A percentile compares a stretch with the other conserved stretches of the same genome.
Evolutionary conservation across 2,329 filamentous ascomycete species (phyloP).

Genomic region (Beauveria sp.): DNA sequence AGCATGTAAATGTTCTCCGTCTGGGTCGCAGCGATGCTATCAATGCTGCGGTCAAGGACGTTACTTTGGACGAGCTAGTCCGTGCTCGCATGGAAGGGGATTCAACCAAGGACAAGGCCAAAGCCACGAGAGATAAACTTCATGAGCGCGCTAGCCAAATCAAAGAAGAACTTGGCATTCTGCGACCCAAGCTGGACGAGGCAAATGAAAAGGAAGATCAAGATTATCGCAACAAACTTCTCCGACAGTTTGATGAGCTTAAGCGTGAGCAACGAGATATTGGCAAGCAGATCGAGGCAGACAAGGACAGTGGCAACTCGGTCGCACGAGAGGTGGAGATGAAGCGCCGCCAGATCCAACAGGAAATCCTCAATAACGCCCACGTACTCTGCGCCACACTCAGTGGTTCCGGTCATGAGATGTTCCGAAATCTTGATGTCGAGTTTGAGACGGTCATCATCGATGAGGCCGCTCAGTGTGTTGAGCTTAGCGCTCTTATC

Average conservation of each 20-base stretch:
- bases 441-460: slow-evolving; percentile 99
- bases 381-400: slow-evolving; percentile 93
- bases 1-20: slow-evolving; percentile 80
- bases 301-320: slow-evolving; percentile 78
- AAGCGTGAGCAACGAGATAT: slow-evolving; percentile 68
- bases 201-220: slow-evolving; percentile 50
- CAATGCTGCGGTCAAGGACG: slow-evolving; percentile 79
- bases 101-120: slow-evolving; percentile 49
- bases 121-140: slow-evolving; percentile 49
- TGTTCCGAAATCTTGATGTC: slow-evolving; percentile 89
- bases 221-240: slow-evolving; percentile 45
- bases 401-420: slow-evolving; percentile 92
- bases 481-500: slow-evolving; percentile 92
- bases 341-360: slow-evolving; percentile 74
- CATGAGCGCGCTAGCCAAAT: slow-evolving; percentile 61
- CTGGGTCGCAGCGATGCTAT: slow-evolving; percentile 88
- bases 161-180: slow-evolving; percentile 64
- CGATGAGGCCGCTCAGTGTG: slow-evolving; percentile 95
- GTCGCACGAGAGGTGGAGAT: slow-evolving; percentile 80
- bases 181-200: slow-evolving; percentile 65
- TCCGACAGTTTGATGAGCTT: slow-evolving; percentile 69
- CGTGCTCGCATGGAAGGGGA: slow-evolving; percentile 61
- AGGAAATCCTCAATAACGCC: slow-evolving; percentile 82
- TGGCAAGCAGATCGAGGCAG: slow-evolving; percentile 75
- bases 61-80: slow-evolving; percentile 89